Conservation (phyloP, 495 filamentous ascomycete genomes). For the Podospora pseudoanserina region DNA sequence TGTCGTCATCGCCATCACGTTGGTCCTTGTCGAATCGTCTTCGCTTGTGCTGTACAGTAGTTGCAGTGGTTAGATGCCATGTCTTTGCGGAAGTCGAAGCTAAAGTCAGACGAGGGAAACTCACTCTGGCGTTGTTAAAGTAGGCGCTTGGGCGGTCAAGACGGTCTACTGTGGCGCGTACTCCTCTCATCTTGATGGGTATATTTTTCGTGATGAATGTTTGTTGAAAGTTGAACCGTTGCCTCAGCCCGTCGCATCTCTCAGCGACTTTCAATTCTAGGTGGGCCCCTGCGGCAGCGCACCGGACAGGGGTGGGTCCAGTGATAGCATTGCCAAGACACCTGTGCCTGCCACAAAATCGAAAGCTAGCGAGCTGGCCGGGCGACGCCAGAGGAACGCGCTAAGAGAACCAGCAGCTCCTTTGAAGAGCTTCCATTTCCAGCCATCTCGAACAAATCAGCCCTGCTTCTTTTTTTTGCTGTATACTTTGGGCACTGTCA, state of each 20-base stretch:
- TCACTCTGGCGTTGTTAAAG: constrained; percentile 71
- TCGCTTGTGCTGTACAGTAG: constrained; percentile 51
- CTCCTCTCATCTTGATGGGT: constrained; percentile 22
- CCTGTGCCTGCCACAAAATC: constrained; percentile 15
- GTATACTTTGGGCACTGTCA: not conserved
- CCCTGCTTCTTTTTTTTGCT: not conserved
- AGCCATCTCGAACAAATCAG: not conserved
- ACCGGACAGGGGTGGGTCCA: not conserved
- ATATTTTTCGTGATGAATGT: not conserved
- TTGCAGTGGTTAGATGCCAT: not conserved
- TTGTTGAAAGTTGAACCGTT: constrained; percentile 8
- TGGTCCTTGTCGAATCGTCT: constrained; percentile 61
- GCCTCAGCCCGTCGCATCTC: not conserved
- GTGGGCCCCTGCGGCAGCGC: constrained; percentile 3
- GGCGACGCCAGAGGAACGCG: constrained; percentile 15
- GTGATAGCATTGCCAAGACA: constrained; percentile 2
- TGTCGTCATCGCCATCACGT: constrained; percentile 51
- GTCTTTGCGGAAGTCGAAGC: not conserved
- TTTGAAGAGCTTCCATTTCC: constrained; percentile 7
- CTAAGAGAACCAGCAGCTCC: constrained; percentile 8
- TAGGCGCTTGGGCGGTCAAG: constrained; percentile 89
- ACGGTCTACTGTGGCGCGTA: constrained; percentile 70
- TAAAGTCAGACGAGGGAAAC: constrained; percentile 11
- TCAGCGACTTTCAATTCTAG: not conserved
- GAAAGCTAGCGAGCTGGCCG: not conserved